Base-by-base conservation (phyloP, 2,329 filamentous ascomycete genomes). In the Pseudogymnoascus sp. region DNA sequence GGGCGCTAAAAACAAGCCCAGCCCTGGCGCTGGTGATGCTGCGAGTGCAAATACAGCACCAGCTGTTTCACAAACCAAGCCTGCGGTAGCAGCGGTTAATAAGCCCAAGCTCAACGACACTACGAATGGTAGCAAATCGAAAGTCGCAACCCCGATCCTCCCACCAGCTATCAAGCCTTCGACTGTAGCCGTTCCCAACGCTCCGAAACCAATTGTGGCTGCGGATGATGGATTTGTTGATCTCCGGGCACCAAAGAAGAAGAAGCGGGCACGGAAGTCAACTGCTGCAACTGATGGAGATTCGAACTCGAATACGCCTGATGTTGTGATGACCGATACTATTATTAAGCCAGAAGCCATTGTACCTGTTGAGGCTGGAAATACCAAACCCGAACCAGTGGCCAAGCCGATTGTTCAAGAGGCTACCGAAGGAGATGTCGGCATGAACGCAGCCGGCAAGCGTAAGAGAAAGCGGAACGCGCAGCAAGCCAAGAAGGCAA, bases 201-300 rank as follows among this genome's bases (percentile, higher is more conserved):
- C 33, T 11, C 35, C 33, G 17, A 40, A 42, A 7, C 35, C 59
- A 31, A 21, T 42, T 23, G 33, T 42, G 19, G 59, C 35, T 40
- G 19, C 59, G 15, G 59, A 38, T 6, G 35, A 40, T 40, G 35
- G 35, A 7, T 60, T 60, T 60, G 5, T 60, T 13, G 59, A 60
- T 26, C 21, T 60, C 6, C 33, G 59, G 4, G 38, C 59, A 40
- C 59, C 59, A 42, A 60, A 60, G 59, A 60, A 60, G 59, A 60
- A 60, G 38, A 60, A 42, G 59, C 59, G 59, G 13, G 33, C 33
- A 40, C 59, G 59, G 9, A 60, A 60, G 38, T 60, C 59, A 15
- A 56, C 50, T 13, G 7, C 17, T 33, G 29, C 29, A 21, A 21
- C 50, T 56, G 17, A 33, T 15, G 29, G 4, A 4, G n/a, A 5